These are phyloP conservation scores for Candida lessepsii DNA, from an alignment of 805 yeast species.

Conservation along the genomic window DNA sequence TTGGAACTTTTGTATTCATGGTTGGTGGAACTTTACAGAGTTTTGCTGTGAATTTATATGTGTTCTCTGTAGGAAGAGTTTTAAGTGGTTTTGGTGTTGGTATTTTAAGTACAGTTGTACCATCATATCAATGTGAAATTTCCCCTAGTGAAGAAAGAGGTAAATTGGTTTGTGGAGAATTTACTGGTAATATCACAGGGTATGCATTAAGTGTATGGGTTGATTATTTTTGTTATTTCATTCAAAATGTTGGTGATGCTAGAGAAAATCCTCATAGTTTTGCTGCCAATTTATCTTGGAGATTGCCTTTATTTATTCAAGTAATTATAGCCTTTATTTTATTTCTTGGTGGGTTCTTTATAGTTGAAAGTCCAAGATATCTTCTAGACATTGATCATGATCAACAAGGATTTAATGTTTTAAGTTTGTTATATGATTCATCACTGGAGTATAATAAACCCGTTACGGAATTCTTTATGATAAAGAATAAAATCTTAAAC, in stretches of 20 bases:
- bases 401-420: conserved; percentile 46
- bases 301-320: conserved; percentile 75
- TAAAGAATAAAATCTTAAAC: conserved; percentile 43
- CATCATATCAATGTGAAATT: conserved; percentile 85
- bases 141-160: conserved; percentile 88
- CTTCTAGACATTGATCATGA: conserved; percentile 76
- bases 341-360: conserved; percentile 69
- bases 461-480: conserved; percentile 43
- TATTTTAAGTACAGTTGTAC: conserved; percentile 76
- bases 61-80: conserved; percentile 72
- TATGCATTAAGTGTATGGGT: conserved; percentile 85
- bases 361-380: conserved; percentile 92
- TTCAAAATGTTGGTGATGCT: conserved; percentile 50
- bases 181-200: conserved; percentile 82
- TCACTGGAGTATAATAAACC: conserved; percentile 33
- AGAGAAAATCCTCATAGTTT: conserved; percentile 33
- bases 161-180: conserved; percentile 79
- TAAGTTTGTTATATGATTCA: conserved; percentile 27
- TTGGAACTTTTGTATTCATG: conserved; percentile 76
- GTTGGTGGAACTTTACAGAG: conserved; percentile 79
- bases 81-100: conserved; percentile 89
- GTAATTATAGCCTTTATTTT: conserved; percentile 69
- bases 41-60: conserved; percentile 49
- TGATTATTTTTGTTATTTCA: conserved; percentile 70
- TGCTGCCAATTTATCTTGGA: conserved; percentile 58